Percentiles rank a stretch among this genome's conserved stretches.
phyloP scores from a whole-genome alignment of 163 green algal genomes.

The Prototheca wickerhamii region DNA sequence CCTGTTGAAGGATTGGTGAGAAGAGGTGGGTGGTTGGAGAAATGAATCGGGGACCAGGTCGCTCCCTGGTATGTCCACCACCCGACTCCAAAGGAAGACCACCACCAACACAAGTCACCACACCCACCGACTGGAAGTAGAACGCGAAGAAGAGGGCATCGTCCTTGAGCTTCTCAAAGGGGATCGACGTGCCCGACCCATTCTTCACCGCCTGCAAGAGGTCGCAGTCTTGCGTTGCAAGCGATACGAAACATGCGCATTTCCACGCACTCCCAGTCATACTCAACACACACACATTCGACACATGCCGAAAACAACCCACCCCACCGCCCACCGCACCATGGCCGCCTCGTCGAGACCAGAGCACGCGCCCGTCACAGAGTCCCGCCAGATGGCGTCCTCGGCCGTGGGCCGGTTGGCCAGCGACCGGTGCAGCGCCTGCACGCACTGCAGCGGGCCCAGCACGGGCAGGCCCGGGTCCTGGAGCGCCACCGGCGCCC shows the following conservation, averaged over 20 bases:
- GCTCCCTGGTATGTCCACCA: not conserved
- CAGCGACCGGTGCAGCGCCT: slow-evolving; percentile 1
- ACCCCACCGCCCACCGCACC: not conserved
- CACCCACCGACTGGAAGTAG: not conserved
- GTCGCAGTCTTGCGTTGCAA: too few relatives aligned
- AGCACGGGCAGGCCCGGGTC: not conserved
- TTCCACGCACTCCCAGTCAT: too few relatives aligned
- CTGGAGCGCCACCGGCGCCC: not conserved
- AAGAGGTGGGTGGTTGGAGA: too few relatives aligned
- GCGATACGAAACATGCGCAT: too few relatives aligned
- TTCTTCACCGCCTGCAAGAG: not conserved
- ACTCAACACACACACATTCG: not conserved
- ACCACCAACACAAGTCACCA: not conserved
- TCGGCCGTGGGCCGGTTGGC: not conserved
- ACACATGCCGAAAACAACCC: not conserved
- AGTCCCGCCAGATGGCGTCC: not conserved
- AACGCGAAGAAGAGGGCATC: not conserved
- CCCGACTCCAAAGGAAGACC: not conserved
- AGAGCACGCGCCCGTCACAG: not conserved
- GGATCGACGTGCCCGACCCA: not conserved
- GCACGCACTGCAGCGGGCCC: not conserved
- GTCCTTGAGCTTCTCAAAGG: slow-evolving; percentile 1
- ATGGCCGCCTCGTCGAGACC: not conserved
- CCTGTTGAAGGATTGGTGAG: too few relatives aligned
- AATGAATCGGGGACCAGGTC: too few relatives aligned